These are phyloP conservation scores for Epichloe elymi DNA, from an alignment of 2,329 filamentous ascomycete genomes.

Conservation along the genomic window DNA sequence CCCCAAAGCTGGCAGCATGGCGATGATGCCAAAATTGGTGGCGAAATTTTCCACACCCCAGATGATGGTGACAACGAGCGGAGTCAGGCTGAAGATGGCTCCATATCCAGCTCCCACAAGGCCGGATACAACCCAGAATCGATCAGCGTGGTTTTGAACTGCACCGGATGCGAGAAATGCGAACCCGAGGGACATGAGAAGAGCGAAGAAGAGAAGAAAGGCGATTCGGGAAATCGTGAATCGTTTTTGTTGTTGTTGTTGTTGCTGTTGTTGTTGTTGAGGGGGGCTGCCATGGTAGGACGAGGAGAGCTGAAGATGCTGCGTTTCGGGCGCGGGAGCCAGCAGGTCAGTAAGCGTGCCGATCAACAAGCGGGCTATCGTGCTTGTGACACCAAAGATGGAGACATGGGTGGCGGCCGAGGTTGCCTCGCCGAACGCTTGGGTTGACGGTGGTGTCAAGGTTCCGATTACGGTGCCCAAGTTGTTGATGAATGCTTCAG, in stretches of 20 bases:
- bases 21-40: constrained; percentile 93
- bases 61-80: constrained; percentile 89
- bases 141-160: constrained; percentile 58
- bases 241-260: constrained; percentile 11
- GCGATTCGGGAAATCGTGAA: constrained; percentile 62
- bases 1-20: constrained; percentile 78
- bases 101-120: constrained; percentile 87
- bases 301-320: constrained; percentile 34
- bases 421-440: constrained; percentile 31
- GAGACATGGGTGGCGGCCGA: constrained; percentile 80
- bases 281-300: constrained; percentile 11
- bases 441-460: constrained; percentile 47
- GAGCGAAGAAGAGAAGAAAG: constrained; percentile 64
- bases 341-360: constrained; percentile 81
- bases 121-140: constrained; percentile 77
- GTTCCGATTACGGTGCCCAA: constrained; percentile 87
- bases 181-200: constrained; percentile 64
- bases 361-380: constrained; percentile 76
- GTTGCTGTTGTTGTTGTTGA: neutral
- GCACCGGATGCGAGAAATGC: constrained; percentile 63
- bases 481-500: constrained; percentile 98
- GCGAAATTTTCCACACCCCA: constrained; percentile 99
- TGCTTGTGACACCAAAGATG: constrained; percentile 82
- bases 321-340: constrained; percentile 52
- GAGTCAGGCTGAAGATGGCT: constrained; percentile 76